Conservation (phyloP, 1,284 basidiomycete genomes). For the Volvariella surrecta region DNA sequence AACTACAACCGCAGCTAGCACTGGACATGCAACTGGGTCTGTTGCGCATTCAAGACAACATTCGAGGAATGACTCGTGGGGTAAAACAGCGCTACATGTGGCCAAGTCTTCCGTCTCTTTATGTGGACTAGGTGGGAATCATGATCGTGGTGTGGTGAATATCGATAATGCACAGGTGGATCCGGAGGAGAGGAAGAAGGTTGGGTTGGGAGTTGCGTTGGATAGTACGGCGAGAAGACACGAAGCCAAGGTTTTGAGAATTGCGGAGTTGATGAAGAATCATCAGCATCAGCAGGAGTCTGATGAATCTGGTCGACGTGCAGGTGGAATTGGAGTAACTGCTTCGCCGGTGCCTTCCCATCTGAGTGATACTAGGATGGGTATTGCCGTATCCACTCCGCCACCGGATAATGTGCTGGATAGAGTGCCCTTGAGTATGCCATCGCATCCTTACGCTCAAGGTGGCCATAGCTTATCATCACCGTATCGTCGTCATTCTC, state of each 20-base stretch:
- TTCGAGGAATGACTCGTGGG: slow-evolving; percentile 41
- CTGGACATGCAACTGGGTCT: not conserved
- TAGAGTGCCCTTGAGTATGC: slow-evolving; percentile 26
- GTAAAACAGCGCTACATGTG: slow-evolving; percentile 46
- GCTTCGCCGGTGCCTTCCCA: slow-evolving; percentile 21
- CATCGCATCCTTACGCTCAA: slow-evolving; percentile 44
- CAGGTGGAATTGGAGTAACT: too few relatives aligned
- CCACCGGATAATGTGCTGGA: slow-evolving; percentile 27
- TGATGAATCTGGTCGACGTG: not conserved
- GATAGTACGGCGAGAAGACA: too few relatives aligned
- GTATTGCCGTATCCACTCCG: slow-evolving; percentile 62
- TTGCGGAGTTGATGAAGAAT: too few relatives aligned
- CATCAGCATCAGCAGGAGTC: too few relatives aligned
- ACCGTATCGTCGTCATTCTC: slow-evolving; percentile 3
- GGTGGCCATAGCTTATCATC: slow-evolving; percentile 1
- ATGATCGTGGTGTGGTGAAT: slow-evolving; percentile 14
- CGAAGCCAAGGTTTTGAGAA: too few relatives aligned
- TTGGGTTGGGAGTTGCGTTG: not conserved
- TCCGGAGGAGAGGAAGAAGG: not conserved
- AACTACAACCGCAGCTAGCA: not conserved
- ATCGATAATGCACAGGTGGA: slow-evolving; percentile 1
- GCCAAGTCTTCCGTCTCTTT: slow-evolving; percentile 29
- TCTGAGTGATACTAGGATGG: slow-evolving; percentile 31
- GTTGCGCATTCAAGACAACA: slow-evolving; percentile 22
- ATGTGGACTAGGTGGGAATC: slow-evolving; percentile 22